Evolutionary conservation across 1,139 yeast genomes (phyloP).

Genomic region (Meyerozyma guilliermondii): DNA sequence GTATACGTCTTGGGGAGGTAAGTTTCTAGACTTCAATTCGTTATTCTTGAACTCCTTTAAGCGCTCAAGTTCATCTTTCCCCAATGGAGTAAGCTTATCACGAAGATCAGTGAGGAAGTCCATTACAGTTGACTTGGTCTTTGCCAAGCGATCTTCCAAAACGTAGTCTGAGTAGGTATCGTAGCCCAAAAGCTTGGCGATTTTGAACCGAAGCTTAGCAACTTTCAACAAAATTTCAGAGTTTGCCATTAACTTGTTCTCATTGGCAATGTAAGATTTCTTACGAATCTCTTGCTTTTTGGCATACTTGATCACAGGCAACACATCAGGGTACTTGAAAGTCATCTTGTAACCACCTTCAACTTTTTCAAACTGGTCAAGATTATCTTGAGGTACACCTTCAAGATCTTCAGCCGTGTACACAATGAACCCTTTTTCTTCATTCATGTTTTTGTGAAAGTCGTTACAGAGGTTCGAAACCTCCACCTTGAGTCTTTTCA

Average conservation of each 20-base stretch:
- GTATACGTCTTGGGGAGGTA: slow-evolving; percentile 36
- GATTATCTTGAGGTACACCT: slow-evolving; percentile 66
- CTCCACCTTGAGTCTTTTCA: slow-evolving; percentile 54
- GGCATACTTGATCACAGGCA: slow-evolving; percentile 74
- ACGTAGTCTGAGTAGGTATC: slow-evolving; percentile 61
- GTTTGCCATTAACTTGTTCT: slow-evolving; percentile 60
- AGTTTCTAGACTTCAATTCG: slow-evolving; percentile 42
- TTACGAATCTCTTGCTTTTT: slow-evolving; percentile 59
- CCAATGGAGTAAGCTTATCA: slow-evolving; percentile 53
- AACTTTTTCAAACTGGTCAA: slow-evolving; percentile 51
- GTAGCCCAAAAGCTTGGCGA: slow-evolving; percentile 64
- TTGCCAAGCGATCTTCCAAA: slow-evolving; percentile 78
- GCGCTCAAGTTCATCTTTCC: slow-evolving; percentile 45
- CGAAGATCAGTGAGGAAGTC: slow-evolving; percentile 59
- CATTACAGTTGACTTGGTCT: slow-evolving; percentile 53
- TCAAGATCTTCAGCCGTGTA: slow-evolving; percentile 62
- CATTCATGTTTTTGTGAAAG: slow-evolving; percentile 64
- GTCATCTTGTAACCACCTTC: slow-evolving; percentile 52
- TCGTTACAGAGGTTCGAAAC: slow-evolving; percentile 53
- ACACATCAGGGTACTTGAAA: slow-evolving; percentile 73
- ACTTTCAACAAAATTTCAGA: slow-evolving; percentile 56
- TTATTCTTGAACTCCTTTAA: slow-evolving; percentile 50
- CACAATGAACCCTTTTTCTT: slow-evolving; percentile 55
- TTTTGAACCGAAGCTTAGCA: slow-evolving; percentile 52
- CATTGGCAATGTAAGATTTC: slow-evolving; percentile 59